phyloP scores from a whole-genome alignment of 352 stramenopile species.

The Blastocystis sp. region DNA sequence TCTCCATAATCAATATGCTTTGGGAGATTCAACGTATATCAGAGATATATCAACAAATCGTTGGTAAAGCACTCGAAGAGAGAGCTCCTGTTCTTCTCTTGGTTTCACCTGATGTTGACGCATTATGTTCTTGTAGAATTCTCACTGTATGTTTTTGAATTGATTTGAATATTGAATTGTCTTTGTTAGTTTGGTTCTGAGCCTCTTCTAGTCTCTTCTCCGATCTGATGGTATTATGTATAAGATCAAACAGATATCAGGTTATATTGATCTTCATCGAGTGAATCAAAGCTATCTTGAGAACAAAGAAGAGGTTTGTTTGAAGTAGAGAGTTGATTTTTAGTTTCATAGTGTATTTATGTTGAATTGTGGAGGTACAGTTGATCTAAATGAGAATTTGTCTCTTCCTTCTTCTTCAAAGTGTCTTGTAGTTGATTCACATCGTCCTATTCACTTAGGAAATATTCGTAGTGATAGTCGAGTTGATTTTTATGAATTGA shows the following conservation, averaged over 20 bases:
- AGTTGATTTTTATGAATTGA: neutral
- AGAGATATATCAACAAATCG: conserved; percentile 1
- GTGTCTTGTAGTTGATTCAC: conserved; percentile 23
- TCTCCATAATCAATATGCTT: neutral
- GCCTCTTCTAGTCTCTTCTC: neutral
- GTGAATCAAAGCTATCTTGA: conserved; percentile 42
- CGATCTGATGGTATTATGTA: conserved; percentile 32
- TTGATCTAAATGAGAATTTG: neutral
- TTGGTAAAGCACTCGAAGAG: neutral
- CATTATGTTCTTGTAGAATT: conserved; percentile 5
- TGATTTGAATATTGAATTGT: neutral
- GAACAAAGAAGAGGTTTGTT: conserved; percentile 4
- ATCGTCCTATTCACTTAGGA: conserved; percentile 9
- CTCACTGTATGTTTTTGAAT: conserved; percentile 1
- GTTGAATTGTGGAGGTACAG: conserved; percentile 43
- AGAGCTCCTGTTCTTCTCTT: conserved; percentile 6
- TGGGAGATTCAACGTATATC: neutral
- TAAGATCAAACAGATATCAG: conserved; percentile 54
- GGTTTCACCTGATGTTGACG: conserved; percentile 33
- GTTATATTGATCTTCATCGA: conserved; percentile 31
- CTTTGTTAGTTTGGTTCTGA: neutral
- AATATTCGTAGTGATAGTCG: neutral
- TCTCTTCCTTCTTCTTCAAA: neutral
- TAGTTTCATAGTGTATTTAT: conserved; percentile 25
- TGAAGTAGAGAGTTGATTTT: neutral